Conservation (phyloP, 805 yeast species). For the Cyberlindnera americana region DNA sequence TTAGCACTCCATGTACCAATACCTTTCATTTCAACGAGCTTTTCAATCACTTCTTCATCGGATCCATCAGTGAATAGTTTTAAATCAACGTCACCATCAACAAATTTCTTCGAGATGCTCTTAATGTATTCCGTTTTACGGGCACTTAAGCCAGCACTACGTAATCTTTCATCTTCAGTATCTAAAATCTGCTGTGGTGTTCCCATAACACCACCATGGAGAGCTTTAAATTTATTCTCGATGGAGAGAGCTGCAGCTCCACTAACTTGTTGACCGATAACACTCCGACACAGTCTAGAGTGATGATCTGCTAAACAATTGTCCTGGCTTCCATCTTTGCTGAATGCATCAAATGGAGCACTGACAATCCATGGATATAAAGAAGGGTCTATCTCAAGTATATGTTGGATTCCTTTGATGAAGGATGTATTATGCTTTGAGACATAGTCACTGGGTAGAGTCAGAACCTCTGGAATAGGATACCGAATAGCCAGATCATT, state of each 20-base stretch:
- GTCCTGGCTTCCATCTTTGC: conserved; percentile 13
- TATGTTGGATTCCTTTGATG: conserved; percentile 31
- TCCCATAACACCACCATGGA: conserved; percentile 32
- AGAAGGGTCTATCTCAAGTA: conserved; percentile 36
- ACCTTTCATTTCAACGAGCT: conserved; percentile 57
- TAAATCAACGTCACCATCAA: conserved; percentile 32
- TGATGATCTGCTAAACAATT: conserved; percentile 34
- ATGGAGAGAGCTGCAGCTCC: conserved; percentile 80
- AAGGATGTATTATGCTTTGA: conserved; percentile 32
- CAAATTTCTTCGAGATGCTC: conserved; percentile 50
- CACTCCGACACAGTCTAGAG: conserved; percentile 40
- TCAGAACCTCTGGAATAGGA: conserved; percentile 15
- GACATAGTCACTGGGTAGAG: conserved; percentile 25
- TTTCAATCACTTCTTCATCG: conserved; percentile 45
- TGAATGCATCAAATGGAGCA: conserved; percentile 30
- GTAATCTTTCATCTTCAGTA: conserved; percentile 43
- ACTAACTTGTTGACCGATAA: conserved; percentile 71
- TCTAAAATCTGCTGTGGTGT: conserved; percentile 45
- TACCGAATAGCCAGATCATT: conserved; percentile 9
- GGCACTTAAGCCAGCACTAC: conserved; percentile 60
- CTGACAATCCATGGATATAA: conserved; percentile 28
- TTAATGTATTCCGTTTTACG: conserved; percentile 63
- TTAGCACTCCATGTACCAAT: conserved; percentile 86
- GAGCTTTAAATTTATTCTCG: conserved; percentile 39
- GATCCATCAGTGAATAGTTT: conserved; percentile 36